A percentile compares a stretch with the other conserved stretches of the same genome.
Conservation (phyloP, 495 filamentous ascomycete species). For the Hypoxylon trugodes region DNA sequence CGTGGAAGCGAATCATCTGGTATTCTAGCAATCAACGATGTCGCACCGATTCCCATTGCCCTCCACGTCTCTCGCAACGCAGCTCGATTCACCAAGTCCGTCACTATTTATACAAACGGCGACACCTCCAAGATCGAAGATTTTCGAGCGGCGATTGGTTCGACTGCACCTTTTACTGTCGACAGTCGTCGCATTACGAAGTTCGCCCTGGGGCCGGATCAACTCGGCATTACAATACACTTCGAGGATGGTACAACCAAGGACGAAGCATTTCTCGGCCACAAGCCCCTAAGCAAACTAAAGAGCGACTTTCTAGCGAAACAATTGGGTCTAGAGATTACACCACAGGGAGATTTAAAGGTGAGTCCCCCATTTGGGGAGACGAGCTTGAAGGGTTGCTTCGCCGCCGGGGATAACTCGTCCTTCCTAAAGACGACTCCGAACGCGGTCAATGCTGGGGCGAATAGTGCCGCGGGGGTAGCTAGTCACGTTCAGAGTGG, state of each 20-base stretch:
- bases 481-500: constrained; percentile 8
- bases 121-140: constrained; percentile 1
- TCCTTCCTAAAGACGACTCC: constrained; percentile 13
- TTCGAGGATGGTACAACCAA: constrained; percentile 30
- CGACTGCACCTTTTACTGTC: constrained; percentile 5
- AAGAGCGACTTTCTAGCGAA: constrained; percentile 18
- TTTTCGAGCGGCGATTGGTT: constrained; percentile 6
- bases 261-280: constrained; percentile 28
- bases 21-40: constrained; percentile 5
- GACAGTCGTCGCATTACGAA: constrained; percentile 13
- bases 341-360: constrained; percentile 26
- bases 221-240: not conserved
- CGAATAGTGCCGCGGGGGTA: constrained; percentile 14
- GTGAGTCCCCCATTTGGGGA: constrained; percentile 17
- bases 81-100: constrained; percentile 1
- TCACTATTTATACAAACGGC: constrained; percentile 36
- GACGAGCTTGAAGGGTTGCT: constrained; percentile 35
- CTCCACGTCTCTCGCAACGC: constrained; percentile 29
- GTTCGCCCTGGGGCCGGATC: constrained; percentile 1
- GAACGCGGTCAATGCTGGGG: constrained; percentile 1
- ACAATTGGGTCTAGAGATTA: constrained; percentile 34
- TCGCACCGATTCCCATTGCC: not conserved
- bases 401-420: constrained; percentile 37
- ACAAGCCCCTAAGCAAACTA: constrained; percentile 24
- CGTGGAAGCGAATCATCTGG: constrained; percentile 20